Percentiles rank a stretch among this genome's conserved stretches.
These are phyloP conservation scores for Paramecium sonneborni DNA, from an alignment of 73 alveolate genomes.

Conservation along the genomic window DNA sequence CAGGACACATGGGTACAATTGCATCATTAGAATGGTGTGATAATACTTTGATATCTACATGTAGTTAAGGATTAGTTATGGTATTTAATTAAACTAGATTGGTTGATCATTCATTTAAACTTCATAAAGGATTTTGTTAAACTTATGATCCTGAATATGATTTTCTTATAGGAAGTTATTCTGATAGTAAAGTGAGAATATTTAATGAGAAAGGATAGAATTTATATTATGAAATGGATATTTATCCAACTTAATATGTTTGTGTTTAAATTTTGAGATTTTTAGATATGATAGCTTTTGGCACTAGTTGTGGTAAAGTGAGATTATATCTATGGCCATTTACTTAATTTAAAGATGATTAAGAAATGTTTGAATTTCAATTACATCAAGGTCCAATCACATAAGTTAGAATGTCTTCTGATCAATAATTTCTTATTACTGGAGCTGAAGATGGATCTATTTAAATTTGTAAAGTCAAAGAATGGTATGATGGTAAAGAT, in stretches of 20 bases:
- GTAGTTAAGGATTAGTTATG: conserved; percentile 31
- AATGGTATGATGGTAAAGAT: conserved; percentile 60
- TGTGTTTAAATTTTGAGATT: conserved; percentile 8
- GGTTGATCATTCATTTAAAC: conserved; percentile 44
- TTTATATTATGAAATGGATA: conserved; percentile 57
- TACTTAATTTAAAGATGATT: conserved; percentile 16
- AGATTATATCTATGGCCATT: conserved; percentile 66
- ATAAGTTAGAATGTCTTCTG: conserved; percentile 15
- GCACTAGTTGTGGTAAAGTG: conserved; percentile 57
- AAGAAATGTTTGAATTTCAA: conserved; percentile 41
- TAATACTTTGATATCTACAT: background rate
- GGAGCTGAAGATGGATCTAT: conserved; percentile 64
- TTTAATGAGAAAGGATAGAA: conserved; percentile 62
- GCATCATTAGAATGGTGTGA: conserved; percentile 45
- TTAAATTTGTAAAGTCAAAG: background rate
- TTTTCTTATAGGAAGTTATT: conserved; percentile 32
- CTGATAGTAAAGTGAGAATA: conserved; percentile 45
- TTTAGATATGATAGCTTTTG: conserved; percentile 54
- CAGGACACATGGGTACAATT: conserved; percentile 25
- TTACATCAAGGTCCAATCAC: conserved; percentile 59
- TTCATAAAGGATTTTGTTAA: conserved; percentile 19
- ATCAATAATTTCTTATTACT: conserved; percentile 28
- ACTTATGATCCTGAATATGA: conserved; percentile 54
- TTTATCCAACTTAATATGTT: conserved; percentile 41
- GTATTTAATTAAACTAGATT: background rate